Conservation (phyloP, 164 flowering plant genomes). For the Macadamia tetraphylla region DNA sequence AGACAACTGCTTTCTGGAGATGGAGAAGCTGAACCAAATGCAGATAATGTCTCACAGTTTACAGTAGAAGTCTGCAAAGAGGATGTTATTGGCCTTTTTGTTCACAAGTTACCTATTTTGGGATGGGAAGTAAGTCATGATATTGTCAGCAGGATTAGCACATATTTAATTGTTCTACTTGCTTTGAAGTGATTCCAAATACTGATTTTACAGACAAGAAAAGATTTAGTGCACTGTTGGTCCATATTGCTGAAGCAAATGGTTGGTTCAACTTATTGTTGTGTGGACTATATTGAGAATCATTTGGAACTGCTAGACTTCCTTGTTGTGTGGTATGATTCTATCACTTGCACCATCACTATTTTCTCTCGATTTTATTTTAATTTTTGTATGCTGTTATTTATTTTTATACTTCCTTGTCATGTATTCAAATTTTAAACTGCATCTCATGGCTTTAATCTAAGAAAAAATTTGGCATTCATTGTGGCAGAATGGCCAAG, state of each 20-base stretch:
- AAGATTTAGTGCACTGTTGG: slow-evolving; percentile 89
- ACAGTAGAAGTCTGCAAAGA: slow-evolving; percentile 74
- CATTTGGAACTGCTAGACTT: slow-evolving; percentile 84
- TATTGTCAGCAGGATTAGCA: neutral
- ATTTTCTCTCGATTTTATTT: too few relatives aligned
- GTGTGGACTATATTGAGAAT: slow-evolving; percentile 72
- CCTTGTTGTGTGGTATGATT: slow-evolving; percentile 80
- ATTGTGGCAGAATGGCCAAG: too few relatives aligned
- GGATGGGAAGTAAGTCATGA: slow-evolving; percentile 85
- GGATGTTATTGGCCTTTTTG: slow-evolving; percentile 65
- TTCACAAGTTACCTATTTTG: slow-evolving; percentile 70
- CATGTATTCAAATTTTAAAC: too few relatives aligned
- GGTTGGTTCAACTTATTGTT: slow-evolving; percentile 68
- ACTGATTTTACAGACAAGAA: slow-evolving; percentile 61
- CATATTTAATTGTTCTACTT: neutral
- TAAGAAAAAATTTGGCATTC: too few relatives aligned
- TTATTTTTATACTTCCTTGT: too few relatives aligned
- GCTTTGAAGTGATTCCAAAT: slow-evolving; percentile 5
- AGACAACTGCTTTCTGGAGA: slow-evolving; percentile 81
- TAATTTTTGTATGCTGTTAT: too few relatives aligned
- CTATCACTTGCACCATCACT: neutral
- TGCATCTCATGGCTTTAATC: too few relatives aligned
- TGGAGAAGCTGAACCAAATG: slow-evolving; percentile 78
- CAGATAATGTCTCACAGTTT: slow-evolving; percentile 66
- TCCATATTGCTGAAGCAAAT: slow-evolving; percentile 74